phyloP scores from a whole-genome alignment of 176 grass and related monocot species.

The Luzula sylvatica region DNA sequence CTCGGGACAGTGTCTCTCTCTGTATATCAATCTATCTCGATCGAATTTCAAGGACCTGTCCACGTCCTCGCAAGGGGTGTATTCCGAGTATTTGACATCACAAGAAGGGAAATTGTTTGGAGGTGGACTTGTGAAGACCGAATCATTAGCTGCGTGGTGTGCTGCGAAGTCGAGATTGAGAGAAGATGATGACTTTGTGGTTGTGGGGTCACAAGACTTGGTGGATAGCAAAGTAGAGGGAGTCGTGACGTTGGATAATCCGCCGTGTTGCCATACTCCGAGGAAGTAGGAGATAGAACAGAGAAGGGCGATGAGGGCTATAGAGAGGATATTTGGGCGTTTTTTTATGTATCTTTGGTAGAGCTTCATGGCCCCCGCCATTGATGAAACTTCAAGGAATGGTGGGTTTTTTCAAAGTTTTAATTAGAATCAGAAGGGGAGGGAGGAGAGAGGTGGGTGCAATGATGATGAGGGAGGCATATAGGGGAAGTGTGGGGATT shows the following conservation, averaged over 20 bases:
- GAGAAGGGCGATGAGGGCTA: conserved; percentile 51
- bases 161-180: conserved; percentile 49
- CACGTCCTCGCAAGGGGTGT: conserved; percentile 91
- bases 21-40: conserved; percentile 61
- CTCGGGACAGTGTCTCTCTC: conserved; percentile 84
- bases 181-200: background rate
- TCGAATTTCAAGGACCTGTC: conserved; percentile 57
- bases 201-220: conserved; percentile 35
- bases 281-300: conserved; percentile 73
- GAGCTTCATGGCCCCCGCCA: conserved; percentile 13
- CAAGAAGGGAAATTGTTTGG: conserved; percentile 33
- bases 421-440: background rate
- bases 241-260: conserved; percentile 15
- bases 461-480: conserved; percentile 7
- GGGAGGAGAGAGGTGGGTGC: conserved; percentile 12
- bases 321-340: conserved; percentile 29
- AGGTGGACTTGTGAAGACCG: background rate
- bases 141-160: conserved; percentile 53
- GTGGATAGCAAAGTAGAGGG: conserved; percentile 20
- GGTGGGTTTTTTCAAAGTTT: background rate
- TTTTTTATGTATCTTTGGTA: conserved; percentile 18
- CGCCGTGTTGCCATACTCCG: conserved; percentile 70
- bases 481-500: too few relatives aligned
- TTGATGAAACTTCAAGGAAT: background rate
- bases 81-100: conserved; percentile 59